Percentiles rank a stretch among this genome's conserved stretches.
These are phyloP conservation scores for Cryptosporidium canis DNA, from an alignment of 169 alveolate genomes.

Conservation along the genomic window DNA sequence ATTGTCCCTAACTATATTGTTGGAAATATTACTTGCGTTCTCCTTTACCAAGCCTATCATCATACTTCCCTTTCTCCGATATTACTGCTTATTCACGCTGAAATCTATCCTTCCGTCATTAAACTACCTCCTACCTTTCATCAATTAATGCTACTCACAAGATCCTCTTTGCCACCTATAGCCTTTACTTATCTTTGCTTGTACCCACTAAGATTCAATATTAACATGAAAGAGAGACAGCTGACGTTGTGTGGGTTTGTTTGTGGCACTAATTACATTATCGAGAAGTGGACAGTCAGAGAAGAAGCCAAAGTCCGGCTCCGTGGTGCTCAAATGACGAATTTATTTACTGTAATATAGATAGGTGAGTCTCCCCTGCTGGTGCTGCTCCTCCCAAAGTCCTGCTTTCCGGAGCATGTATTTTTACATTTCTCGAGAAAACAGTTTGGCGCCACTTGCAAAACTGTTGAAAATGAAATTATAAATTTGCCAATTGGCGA, in stretches of 20 bases:
- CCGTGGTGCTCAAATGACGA: background rate
- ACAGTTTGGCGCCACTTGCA: too few species aligned
- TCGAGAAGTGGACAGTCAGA: constrained; percentile 73
- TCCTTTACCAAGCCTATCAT: constrained; percentile 14
- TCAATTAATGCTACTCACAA: background rate
- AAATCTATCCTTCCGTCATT: constrained; percentile 9
- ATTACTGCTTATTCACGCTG: background rate
- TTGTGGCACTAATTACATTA: constrained; percentile 69
- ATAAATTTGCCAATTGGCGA: too few species aligned
- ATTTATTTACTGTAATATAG: background rate
- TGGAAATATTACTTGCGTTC: constrained; percentile 28
- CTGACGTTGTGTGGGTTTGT: constrained; percentile 74
- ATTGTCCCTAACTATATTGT: background rate
- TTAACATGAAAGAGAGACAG: constrained; percentile 72
- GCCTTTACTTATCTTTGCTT: constrained; percentile 2
- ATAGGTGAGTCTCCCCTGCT: too few species aligned
- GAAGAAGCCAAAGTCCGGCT: background rate
- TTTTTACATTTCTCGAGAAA: too few species aligned
- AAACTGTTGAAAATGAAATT: too few species aligned
- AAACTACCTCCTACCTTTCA: constrained; percentile 26
- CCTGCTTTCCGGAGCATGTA: too few species aligned
- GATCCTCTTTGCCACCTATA: constrained; percentile 30
- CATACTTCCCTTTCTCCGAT: constrained; percentile 29
- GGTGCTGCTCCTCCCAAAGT: too few species aligned
- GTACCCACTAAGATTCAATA: constrained; percentile 57